A percentile compares a stretch with the other conserved stretches of the same genome.
phyloP scores from a whole-genome alignment of 2,329 filamentous ascomycete genomes.

The Aureobasidium sp. region DNA sequence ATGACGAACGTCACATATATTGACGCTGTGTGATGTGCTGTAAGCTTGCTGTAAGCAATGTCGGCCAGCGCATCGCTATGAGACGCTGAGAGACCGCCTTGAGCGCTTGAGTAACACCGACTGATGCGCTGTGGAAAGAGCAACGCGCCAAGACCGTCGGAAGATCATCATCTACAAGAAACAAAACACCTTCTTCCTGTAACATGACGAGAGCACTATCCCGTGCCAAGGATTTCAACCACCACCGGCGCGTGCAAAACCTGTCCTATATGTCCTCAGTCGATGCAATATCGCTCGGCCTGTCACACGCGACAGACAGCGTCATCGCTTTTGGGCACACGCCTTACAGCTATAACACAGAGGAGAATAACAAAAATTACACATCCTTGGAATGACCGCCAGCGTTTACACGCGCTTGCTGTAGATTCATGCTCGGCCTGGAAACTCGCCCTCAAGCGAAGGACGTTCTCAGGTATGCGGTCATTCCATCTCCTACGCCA shows the following conservation, averaged over 20 bases:
- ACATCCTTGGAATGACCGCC: no score
- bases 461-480: no score
- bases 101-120: not conserved
- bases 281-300: not conserved
- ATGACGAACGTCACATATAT: not conserved
- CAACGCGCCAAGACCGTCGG: not conserved
- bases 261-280: not conserved
- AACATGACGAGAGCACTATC: not conserved
- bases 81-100: not conserved
- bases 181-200: not conserved
- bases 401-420: no score
- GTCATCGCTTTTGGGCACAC: not conserved
- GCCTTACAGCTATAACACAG: not conserved
- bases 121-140: not conserved
- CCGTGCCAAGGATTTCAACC: not conserved
- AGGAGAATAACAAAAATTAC: no score
- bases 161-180: not conserved
- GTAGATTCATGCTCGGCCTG: no score
- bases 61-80: not conserved
- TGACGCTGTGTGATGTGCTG: not conserved
- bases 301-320: not conserved
- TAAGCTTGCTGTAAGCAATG: not conserved
- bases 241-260: no score
- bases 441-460: no score
- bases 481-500: no score